Evolutionary conservation across 2,329 filamentous ascomycete species (phyloP).

Genomic region (Botrytis cinerea): DNA sequence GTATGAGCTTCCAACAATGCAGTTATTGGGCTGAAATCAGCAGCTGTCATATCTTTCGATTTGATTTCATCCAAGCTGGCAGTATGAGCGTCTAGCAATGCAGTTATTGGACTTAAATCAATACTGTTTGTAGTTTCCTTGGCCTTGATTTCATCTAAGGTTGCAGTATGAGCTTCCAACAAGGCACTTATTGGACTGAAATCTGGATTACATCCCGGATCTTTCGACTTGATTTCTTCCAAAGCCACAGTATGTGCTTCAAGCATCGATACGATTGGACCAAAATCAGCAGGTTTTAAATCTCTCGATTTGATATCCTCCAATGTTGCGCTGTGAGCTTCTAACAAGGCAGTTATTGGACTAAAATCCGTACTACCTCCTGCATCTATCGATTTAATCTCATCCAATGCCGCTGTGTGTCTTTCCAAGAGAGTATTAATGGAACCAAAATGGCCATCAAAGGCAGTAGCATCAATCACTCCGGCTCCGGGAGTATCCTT

Average conservation of each 20-base stretch:
- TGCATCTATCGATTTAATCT: slow-evolving; percentile 26
- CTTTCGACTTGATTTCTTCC: neutral
- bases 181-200: no score
- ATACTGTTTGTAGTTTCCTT: no score
- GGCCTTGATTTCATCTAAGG: neutral
- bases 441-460: slow-evolving; percentile 32
- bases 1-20: neutral
- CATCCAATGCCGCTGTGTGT: slow-evolving; percentile 19
- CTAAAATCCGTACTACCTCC: neutral
- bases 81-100: neutral
- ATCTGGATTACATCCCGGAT: no score
- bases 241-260: no score
- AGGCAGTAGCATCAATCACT: slow-evolving; percentile 21
- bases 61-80: neutral
- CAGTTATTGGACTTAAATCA: neutral
- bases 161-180: neutral
- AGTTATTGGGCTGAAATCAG: neutral
- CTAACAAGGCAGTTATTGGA: slow-evolving; percentile 17
- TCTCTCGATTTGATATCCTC: slow-evolving; percentile 27
- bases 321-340: slow-evolving; percentile 20
- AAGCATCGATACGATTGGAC: no score
- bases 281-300: no score
- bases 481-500: slow-evolving; percentile 4
- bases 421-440: slow-evolving; percentile 22
- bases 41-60: neutral